Evolutionary conservation across 164 flowering plant species (phyloP), one percentile per base, ranked within the genome.

Genomic region (Berberis thunbergii): DNA sequence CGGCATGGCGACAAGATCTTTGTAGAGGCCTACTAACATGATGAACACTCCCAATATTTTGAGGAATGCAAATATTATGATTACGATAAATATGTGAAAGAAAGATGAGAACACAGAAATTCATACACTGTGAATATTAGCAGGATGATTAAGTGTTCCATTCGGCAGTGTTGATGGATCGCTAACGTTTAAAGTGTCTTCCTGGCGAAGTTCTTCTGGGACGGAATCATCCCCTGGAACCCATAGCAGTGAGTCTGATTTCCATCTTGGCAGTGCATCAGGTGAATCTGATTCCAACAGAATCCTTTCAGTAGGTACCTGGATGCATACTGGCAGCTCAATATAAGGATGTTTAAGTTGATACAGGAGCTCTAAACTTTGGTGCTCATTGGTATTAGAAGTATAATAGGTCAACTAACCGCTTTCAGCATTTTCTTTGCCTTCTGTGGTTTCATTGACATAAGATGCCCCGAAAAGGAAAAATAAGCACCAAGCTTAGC

Each of bases 401-500:
- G 71, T 61, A 45, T 50, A 39, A 54, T 43, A 38, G 56, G 41
- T 53, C 42, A 57, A 72, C 82, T 70, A 44, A 95, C 91, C 73
- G 65, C 67, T 60, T 80, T 87, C 64, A 95, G 65, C 89, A 95
- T 85, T 70, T 72, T 82, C 80, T 80, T 91, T 49, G 99, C 98
- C 78, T 95, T 89, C 72, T 74, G 75, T 42, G 67, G 77, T 77
- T 85, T 85, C 88, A 89, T 73, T 45, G 85, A 78, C 87, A 84
- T 85, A 41, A 85, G 81, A 62, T 60, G 78, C 52, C 99, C 99
- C 59, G 99, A 95, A 69, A 95, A 89, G 39, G 99, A 95, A 78
- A 95, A 95, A 73, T 89, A 91, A 70, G 97, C 92, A 60, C 99
- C 99, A 62, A 89, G 87, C 69, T 87, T 79, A 54, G 92, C 81